phyloP scores from a whole-genome alignment of 75 land plant species.

The Pinus albicaulis region DNA sequence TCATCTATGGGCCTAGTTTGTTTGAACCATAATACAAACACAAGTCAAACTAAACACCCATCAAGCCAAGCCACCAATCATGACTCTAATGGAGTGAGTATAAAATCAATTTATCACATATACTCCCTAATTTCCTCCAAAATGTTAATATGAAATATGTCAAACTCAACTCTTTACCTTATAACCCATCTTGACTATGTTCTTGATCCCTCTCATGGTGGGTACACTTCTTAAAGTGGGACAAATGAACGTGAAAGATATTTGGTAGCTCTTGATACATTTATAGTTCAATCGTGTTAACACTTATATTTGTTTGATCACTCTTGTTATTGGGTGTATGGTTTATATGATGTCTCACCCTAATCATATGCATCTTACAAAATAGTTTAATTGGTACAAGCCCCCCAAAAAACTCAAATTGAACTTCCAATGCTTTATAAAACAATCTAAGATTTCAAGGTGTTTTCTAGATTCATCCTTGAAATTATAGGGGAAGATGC shows the following conservation, averaged over 20 bases:
- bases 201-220: slow-evolving; percentile 53
- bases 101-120: slow-evolving; percentile 7
- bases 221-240: slow-evolving; percentile 42
- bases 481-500: slow-evolving; percentile 31
- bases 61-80: too few species aligned
- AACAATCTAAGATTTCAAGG: slow-evolving; percentile 8
- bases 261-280: slow-evolving; percentile 39
- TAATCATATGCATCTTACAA: slow-evolving; percentile 14
- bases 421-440: slow-evolving; percentile 21
- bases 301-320: slow-evolving; percentile 39
- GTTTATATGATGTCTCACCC: slow-evolving; percentile 35
- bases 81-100: neutral
- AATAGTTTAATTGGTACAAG: slow-evolving; percentile 42
- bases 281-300: slow-evolving; percentile 57
- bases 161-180: slow-evolving; percentile 60
- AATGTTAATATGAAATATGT: slow-evolving; percentile 64
- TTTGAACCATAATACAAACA: too few species aligned
- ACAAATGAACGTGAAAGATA: slow-evolving; percentile 32
- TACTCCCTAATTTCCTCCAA: slow-evolving; percentile 64
- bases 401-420: slow-evolving; percentile 30
- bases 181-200: slow-evolving; percentile 53
- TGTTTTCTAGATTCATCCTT: slow-evolving; percentile 20
- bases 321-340: slow-evolving; percentile 48
- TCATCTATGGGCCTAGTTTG: too few species aligned
- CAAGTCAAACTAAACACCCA: too few species aligned